Conservation (phyloP, 202 grass and related monocot genomes). For the Hordeum pubiflorum region DNA sequence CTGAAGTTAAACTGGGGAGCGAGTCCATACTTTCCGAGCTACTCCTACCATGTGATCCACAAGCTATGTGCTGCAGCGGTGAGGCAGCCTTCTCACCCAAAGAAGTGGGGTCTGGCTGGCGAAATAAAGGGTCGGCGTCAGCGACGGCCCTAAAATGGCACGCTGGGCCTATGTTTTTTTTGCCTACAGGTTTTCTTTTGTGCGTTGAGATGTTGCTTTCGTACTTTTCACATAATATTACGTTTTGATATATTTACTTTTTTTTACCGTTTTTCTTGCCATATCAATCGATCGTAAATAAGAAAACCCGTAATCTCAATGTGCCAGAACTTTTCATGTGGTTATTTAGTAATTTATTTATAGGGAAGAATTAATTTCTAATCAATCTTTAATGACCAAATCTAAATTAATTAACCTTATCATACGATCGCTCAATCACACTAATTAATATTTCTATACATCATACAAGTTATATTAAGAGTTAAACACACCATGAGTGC, state of each 20-base stretch:
- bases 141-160: neutral
- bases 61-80: neutral
- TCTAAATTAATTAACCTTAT: too few species aligned
- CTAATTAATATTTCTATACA: too few species aligned
- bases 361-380: too few species aligned
- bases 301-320: too few species aligned
- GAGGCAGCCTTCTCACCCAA: neutral
- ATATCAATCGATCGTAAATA: too few species aligned
- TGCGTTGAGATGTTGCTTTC: neutral
- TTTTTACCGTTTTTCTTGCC: too few species aligned
- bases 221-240: neutral
- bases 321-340: too few species aligned
- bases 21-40: neutral
- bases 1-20: neutral
- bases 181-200: constrained; percentile 19
- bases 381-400: too few species aligned
- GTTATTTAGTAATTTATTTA: too few species aligned
- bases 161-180: neutral
- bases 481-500: too few species aligned
- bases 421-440: too few species aligned
- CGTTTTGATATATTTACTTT: neutral
- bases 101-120: neutral
- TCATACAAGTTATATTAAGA: too few species aligned
- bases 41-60: neutral
- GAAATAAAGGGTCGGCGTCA: constrained; percentile 2